These are phyloP conservation scores for Agastache rugosa DNA, from an alignment of 257 asterid species.

Conservation along the genomic window DNA sequence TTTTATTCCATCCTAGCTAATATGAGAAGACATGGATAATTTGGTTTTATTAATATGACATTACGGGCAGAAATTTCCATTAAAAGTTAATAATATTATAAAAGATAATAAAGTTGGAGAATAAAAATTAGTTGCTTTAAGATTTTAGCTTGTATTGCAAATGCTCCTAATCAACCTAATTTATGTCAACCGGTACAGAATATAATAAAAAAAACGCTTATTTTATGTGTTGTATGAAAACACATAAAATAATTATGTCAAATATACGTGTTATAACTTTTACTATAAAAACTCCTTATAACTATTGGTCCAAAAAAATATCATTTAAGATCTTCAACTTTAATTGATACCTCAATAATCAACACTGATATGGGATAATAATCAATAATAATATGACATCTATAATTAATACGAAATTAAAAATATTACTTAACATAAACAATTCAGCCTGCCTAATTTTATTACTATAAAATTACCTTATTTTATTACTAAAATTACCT, in stretches of 20 bases:
- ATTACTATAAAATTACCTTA: background rate
- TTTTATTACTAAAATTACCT: background rate
- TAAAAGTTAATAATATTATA: too few relatives aligned
- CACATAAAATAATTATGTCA: too few relatives aligned
- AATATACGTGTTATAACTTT: too few relatives aligned
- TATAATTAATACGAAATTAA: background rate
- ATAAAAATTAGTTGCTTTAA: background rate
- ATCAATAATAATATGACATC: background rate
- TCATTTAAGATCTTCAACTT: background rate
- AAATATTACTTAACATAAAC: background rate
- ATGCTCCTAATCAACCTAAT: too few relatives aligned
- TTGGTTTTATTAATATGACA: too few relatives aligned
- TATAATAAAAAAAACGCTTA: too few relatives aligned
- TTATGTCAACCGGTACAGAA: too few relatives aligned
- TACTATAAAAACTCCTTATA: background rate
- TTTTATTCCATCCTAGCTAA: too few relatives aligned
- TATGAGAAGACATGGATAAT: too few relatives aligned
- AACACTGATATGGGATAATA: background rate
- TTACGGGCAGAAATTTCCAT: too few relatives aligned
- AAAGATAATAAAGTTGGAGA: too few relatives aligned
- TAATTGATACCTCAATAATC: background rate
- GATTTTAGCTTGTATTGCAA: background rate
- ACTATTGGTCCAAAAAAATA: background rate
- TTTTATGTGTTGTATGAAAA: too few relatives aligned
- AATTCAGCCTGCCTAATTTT: constrained; percentile 4